Evolutionary conservation across 2,329 filamentous ascomycete genomes (phyloP).

Genomic region (Neonectria ditissima): DNA sequence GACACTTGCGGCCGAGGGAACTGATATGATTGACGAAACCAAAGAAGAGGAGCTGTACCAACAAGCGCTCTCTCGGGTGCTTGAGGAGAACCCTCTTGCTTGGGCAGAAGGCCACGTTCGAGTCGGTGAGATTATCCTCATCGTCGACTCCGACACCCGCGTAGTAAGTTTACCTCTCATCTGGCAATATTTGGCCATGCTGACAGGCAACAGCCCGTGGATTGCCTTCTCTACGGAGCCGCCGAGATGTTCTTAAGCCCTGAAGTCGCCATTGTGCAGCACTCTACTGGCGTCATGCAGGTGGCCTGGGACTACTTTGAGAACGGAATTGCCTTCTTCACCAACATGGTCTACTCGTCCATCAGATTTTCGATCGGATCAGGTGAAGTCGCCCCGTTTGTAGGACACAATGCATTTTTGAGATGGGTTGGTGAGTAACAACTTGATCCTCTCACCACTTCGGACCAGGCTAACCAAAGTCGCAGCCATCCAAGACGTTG

Average conservation of each 20-base stretch:
- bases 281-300: conserved; percentile 22
- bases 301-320: conserved; percentile 21
- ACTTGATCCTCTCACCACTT: neutral
- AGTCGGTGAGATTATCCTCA: conserved; percentile 35
- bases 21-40: conserved; percentile 40
- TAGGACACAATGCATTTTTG: conserved; percentile 17
- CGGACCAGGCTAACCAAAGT: neutral
- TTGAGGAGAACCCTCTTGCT: conserved; percentile 56
- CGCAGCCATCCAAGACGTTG: conserved; percentile 20
- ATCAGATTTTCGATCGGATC: conserved; percentile 18
- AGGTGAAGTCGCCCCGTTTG: conserved; percentile 18
- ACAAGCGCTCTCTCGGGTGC: conserved; percentile 59
- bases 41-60: conserved; percentile 62
- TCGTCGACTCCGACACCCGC: conserved; percentile 77
- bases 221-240: conserved; percentile 15
- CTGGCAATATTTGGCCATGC: neutral
- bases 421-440: conserved; percentile 10
- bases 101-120: conserved; percentile 17
- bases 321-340: conserved; percentile 21
- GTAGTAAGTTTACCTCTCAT: conserved; percentile 51
- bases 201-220: conserved; percentile 4
- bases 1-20: conserved; percentile 28
- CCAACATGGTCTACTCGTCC: conserved; percentile 17
- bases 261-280: conserved; percentile 19
- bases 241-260: conserved; percentile 21